Base-by-base conservation (phyloP, 2,329 filamentous ascomycete species). In the Calonectria hawksworthii region DNA sequence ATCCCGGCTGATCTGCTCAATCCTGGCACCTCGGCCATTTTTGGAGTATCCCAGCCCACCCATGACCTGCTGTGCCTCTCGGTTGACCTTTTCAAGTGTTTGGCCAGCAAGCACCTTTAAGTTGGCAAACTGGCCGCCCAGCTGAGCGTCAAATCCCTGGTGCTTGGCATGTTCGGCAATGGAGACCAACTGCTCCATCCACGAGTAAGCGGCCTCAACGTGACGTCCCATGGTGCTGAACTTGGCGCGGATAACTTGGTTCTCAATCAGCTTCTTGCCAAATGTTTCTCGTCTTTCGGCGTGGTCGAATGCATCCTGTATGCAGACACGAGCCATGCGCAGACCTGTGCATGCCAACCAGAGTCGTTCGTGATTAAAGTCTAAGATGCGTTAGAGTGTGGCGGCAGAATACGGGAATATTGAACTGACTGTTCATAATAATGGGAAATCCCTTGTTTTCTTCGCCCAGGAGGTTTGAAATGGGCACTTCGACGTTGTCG, bases 211-310 rank as follows among this genome's bases (percentile, higher is more conserved):
- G 3, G 89, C 88, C 74, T 93, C 91, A 14, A 93, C 88, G 74
- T 90, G 87, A 2, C 89, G 85, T 0, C 89, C 90, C 68, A 92
- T 87, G 28, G 88, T 90, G 34, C 89, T 88, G 26, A 93, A 87
- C 78, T 93, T 93, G 23, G 88, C 85, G n/a, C 89, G 86, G 67
- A 93, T 92, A 32, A 91, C 89, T 68, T 92, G 90, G 78, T 90
- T 90, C 14, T 88, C 82, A 68, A 92, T 89, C 4, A 93, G 84
- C 0, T 89, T 88, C 52, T 88, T 89, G 23, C 91, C 90, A 77
- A 93, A 93, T 0, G 91, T 92, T 70, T 90, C 85, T 2, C 90
- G 84, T 11, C 83, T 86, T 38, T 86, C 83, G 1, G 90, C 89
- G 78, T 92, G 89, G 0, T 81, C 83, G 72, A 88, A 88, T 0